Evolutionary conservation across 2,329 filamentous ascomycete genomes (phyloP).

Genomic region (Phoma sp.): DNA sequence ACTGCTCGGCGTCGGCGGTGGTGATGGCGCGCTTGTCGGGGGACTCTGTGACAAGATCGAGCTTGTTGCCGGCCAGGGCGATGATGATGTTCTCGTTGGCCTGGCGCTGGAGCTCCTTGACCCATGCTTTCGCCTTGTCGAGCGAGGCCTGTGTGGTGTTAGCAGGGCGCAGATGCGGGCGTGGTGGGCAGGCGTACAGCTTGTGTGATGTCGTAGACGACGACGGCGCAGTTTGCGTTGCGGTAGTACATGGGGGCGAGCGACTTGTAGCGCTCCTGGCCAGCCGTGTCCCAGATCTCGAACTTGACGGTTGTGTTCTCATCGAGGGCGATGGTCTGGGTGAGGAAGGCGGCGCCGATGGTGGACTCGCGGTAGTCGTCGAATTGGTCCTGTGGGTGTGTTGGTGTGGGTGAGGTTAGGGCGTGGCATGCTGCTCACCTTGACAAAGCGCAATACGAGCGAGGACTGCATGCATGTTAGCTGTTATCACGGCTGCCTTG

Average conservation of each 20-base stretch:
- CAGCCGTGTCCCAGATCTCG: conserved; percentile 92
- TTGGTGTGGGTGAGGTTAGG: conserved; percentile 1
- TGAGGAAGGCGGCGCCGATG: conserved; percentile 97
- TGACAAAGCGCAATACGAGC: conserved; percentile 96
- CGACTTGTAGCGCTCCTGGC: conserved; percentile 98
- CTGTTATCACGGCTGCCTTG: conserved; percentile 34
- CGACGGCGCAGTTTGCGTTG: conserved; percentile 98
- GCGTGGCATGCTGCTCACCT: conserved; percentile 65
- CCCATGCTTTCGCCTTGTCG: conserved; percentile 99
- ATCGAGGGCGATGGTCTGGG: conserved; percentile 97
- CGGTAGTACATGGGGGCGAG: conserved; percentile 99
- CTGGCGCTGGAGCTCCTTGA: conserved; percentile 97
- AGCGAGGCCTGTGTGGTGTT: conserved; percentile 74
- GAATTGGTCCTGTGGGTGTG: conserved; percentile 82
- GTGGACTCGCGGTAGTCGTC: conserved; percentile 98
- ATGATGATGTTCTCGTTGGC: conserved; percentile 99
- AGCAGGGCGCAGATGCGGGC: conserved; percentile 23
- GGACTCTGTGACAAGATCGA: conserved; percentile 92
- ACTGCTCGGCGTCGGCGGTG: conserved; percentile 90
- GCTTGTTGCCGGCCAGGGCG: conserved; percentile 90
- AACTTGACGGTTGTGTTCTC: conserved; percentile 99
- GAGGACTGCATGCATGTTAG: conserved; percentile 74
- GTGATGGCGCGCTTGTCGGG: conserved; percentile 94
- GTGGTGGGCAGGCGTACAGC: conserved; percentile 67
- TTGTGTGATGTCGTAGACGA: conserved; percentile 99